Evolutionary conservation across 306 rosid species (phyloP).

Genomic region (Pterocarpus santalinus): DNA sequence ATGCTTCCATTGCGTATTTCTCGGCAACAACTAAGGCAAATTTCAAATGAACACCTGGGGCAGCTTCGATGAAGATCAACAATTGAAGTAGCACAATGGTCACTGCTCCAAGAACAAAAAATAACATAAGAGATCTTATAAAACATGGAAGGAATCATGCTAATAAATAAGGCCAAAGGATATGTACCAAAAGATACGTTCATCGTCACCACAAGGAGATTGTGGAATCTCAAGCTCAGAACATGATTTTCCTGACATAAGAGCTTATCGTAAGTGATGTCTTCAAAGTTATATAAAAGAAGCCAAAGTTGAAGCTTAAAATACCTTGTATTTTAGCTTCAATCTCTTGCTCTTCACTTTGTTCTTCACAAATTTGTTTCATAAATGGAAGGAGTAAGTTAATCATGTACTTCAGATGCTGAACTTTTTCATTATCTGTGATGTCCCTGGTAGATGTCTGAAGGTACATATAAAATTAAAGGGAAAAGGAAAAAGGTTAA

Average conservation of each 20-base stretch:
- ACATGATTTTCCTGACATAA: slow-evolving; percentile 55
- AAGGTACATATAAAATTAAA: slow-evolving; percentile 36
- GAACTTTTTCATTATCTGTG: slow-evolving; percentile 52
- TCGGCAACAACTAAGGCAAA: slow-evolving; percentile 72
- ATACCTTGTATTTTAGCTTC: slow-evolving; percentile 77
- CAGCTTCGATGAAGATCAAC: slow-evolving; percentile 77
- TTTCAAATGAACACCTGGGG: slow-evolving; percentile 67
- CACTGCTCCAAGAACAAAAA: slow-evolving; percentile 52
- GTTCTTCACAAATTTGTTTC: slow-evolving; percentile 66
- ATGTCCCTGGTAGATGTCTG: slow-evolving; percentile 67
- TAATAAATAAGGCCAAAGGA: slow-evolving; percentile 29
- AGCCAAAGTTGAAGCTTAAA: slow-evolving; percentile 30
- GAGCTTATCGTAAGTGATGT: slow-evolving; percentile 28
- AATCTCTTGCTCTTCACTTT: slow-evolving; percentile 63
- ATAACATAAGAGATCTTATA: slow-evolving; percentile 22
- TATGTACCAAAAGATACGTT: slow-evolving; percentile 74
- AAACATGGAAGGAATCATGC: slow-evolving; percentile 7
- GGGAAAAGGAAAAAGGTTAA: not conserved
- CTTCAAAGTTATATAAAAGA: slow-evolving; percentile 15
- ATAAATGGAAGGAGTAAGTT: slow-evolving; percentile 60
- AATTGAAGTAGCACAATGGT: slow-evolving; percentile 84
- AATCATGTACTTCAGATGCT: slow-evolving; percentile 53
- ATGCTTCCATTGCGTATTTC: slow-evolving; percentile 67
- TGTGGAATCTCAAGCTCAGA: slow-evolving; percentile 57
- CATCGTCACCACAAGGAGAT: slow-evolving; percentile 57